Evolutionary conservation across 2,329 filamentous ascomycete genomes (phyloP), one percentile per base, ranked within the genome.

Genomic region (Massarina eburnea): DNA sequence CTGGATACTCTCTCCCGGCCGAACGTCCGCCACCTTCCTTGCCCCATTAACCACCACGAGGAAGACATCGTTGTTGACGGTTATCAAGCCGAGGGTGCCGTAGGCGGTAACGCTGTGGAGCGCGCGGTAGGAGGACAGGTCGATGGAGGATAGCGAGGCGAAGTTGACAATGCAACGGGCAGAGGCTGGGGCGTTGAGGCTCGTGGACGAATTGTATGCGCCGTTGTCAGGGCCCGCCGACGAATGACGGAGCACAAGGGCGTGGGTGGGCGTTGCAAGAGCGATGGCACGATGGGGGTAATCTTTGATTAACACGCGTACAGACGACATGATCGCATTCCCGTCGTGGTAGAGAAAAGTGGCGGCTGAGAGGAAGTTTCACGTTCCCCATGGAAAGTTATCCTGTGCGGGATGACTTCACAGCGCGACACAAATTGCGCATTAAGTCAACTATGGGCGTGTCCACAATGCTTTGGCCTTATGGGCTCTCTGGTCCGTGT

Each of bases 101-200:
- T 90, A 85, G 26, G 91, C 86, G 14, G 85, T 84, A 37, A 88
- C 78, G 15, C 84, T 81, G 22, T 84, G 88, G 48, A 96, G 74
- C 10, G 85, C 79, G 34, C 89, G 83, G 71, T 92, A 96, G 52
- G 90, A 86, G 58, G 77, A 80, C 48, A 95, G 76, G 52, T 94
- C 80, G 45, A 84, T 76, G 36, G 81, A 76, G 27, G 83, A 79
- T 30, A 82, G 71, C 8, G 82, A 77, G 10, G 84, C 77, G 68
- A 96, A 96, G 69, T 96, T 90, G 55, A 96, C 91, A 79, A 95
- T 91, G 76, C 91, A 96, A 80, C 70, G 83, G 56, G 66, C 71
- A 54, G 20, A 29, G 20, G 17, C 29, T 19, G 45, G 58, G 51
- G 46, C 71, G 68, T 61, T 71, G 58, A 71, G 55, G 49, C 83